phyloP scores from a whole-genome alignment of 345 rosid species.

The Eutrema japonicum region DNA sequence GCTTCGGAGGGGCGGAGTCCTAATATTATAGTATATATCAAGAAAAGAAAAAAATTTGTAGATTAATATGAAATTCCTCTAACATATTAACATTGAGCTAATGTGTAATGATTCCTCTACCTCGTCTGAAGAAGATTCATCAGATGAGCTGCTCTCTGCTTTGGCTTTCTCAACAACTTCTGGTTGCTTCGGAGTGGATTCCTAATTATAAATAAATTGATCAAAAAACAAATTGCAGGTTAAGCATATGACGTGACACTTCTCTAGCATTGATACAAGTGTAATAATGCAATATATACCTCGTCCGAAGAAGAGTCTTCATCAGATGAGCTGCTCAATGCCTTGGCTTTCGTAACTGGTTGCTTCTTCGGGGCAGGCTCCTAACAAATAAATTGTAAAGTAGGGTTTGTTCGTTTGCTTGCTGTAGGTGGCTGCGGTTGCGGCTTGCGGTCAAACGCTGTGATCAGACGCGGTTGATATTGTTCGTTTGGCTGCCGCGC shows the following conservation, averaged over 20 bases:
- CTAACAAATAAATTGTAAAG: slow-evolving; percentile 2
- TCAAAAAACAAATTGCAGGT: background rate
- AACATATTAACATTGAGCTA: background rate
- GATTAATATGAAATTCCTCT: background rate
- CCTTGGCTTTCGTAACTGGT: slow-evolving; percentile 34
- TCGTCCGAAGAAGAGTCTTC: slow-evolving; percentile 50
- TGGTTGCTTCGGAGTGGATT: slow-evolving; percentile 33
- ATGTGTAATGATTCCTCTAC: slow-evolving; percentile 26
- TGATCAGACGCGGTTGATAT: no score
- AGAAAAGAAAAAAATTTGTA: background rate
- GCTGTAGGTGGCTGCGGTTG: no score
- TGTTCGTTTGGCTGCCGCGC: no score
- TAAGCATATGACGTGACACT: background rate
- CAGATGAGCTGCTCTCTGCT: slow-evolving; percentile 47
- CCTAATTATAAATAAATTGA: slow-evolving; percentile 15
- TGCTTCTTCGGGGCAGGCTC: slow-evolving; percentile 37
- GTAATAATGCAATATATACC: slow-evolving; percentile 29
- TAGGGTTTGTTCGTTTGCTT: no score
- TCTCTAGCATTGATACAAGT: background rate
- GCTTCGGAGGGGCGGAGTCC: slow-evolving; percentile 36
- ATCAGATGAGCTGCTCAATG: slow-evolving; percentile 47
- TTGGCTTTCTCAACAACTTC: slow-evolving; percentile 23
- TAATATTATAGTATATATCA: background rate
- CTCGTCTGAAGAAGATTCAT: slow-evolving; percentile 50
- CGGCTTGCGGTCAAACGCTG: no score